Base-by-base conservation (phyloP, 1,284 basidiomycete genomes). In the Cryptococcus sp. region DNA sequence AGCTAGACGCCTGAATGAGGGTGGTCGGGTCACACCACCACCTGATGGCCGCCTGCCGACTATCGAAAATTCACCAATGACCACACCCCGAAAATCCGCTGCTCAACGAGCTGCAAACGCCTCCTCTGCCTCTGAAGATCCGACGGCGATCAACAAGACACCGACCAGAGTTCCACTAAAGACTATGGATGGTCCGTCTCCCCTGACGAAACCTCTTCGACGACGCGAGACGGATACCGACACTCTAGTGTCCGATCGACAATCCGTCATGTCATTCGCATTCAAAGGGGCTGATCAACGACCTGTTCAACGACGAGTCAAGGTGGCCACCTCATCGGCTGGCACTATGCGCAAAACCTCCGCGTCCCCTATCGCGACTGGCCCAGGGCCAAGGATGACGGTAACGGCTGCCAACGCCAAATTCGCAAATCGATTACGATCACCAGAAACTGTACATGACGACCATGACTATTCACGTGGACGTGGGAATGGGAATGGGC, bases 191-290 rank as follows among this genome's bases (percentile, higher is more conserved):
- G 61, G 59, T 13, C 48, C 56, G 2, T 52, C 57, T 5, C 47
- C 56, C 16, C 4, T 18, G 9, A 13, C 40, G 14, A 31, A 36
- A 39, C 43, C 43, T 28, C 48, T 48, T 25, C 45, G 52, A 19
- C 36, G 45, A 34, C 36, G 28, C 21, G 59, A 60, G n/a, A 46
- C 46, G 22, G 66, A 66, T 45, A 56, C 59, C 9, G 63, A 62
- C 14, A 59, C 66, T 11, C 37, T 64, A 11, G 57, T 53, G 11
- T 64, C 62, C 9, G 71, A 73, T 40, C 46, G 55, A 7, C 49
- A 65, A 40, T 66, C 63, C 24, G 68, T 70, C 50, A 73, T 72
- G 65, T 67, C 65, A 7, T 71, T 65, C 49, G 67, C 62, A n/a
- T 64, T 66, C 62, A 56, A 62, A 46, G 62, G 54, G 7, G 46